Evolutionary conservation across 2,329 filamentous ascomycete genomes (phyloP), one percentile per base, ranked within the genome.

Genomic region (Dactylellina sp.): DNA sequence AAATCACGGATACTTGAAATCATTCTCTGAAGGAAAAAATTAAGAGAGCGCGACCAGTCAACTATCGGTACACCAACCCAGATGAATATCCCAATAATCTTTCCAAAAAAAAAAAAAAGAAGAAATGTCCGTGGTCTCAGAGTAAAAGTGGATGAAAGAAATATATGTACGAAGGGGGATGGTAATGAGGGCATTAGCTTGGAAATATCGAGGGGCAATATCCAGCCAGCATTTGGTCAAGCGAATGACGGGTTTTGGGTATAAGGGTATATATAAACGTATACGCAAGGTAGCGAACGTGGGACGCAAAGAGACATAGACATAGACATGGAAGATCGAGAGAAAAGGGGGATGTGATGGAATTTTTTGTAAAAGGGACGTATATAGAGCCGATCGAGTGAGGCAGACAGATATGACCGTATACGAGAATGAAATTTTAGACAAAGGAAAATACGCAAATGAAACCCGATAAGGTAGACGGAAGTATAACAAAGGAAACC

Each of bases 401-500:
- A 60, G 47, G 7, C 12, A 60, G 37, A 9, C 1, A 60, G 49
- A 22, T n/a, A 35, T 32, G 25, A 32, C 18, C 28, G 25, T n/a
- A 28, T 3, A 32, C 11, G 14, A 53, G 3, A 12, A 49, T 7
- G 11, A 16, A 18, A 49, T 22, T 49, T 20, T 49, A 4, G 22
- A 49, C 16, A 25, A 49, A 49, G 22, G 18, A 14, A 49, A 32
- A 9, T 32, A 32, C 28, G 28, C 28, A 32, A 32, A 32, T 32
- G 28, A 9, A 32, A 32, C 28, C 28, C 28, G 28, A 32, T 5
- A 32, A 32, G 28, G 32, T 11, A 28, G 7, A 63, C 24, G 46
- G 20, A 63, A 44, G 62, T 28, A 62, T 6, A 56, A 61, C 44
- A 42, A 40, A 28, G 44, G 40, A 59, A 53, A 28, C 39, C 55